Percentiles rank a stretch among this genome's conserved stretches.
phyloP scores from a whole-genome alignment of 148 eudicot species.

The Rhododendron ferrugineum region DNA sequence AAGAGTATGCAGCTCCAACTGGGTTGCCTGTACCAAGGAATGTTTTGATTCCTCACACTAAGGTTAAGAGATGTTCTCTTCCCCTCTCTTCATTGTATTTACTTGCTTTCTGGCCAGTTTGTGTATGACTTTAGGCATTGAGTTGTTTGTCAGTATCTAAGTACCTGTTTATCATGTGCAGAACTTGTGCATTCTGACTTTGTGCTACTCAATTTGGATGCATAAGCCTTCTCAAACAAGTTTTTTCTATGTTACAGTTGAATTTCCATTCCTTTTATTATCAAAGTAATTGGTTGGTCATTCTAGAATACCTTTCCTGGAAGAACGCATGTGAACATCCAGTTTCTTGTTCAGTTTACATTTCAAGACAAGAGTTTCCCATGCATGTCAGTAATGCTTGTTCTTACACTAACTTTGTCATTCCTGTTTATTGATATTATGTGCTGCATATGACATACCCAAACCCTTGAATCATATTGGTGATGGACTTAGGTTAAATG shows the following conservation, averaged over 20 bases:
- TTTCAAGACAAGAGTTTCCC: no score
- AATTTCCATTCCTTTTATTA: neutral
- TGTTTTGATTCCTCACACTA: slow-evolving; percentile 88
- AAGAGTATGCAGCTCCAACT: slow-evolving; percentile 77
- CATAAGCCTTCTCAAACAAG: neutral
- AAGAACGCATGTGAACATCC: neutral
- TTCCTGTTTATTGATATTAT: no score
- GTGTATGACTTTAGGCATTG: neutral
- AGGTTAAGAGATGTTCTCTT: slow-evolving; percentile 37
- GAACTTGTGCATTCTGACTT: neutral
- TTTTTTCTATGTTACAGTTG: neutral
- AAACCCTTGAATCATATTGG: no score
- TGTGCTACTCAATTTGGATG: neutral
- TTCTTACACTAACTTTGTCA: no score
- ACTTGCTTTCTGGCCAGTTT: neutral
- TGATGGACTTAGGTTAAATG: no score
- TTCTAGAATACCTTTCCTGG: neutral
- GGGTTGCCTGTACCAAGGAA: slow-evolving; percentile 86
- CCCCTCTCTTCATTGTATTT: neutral
- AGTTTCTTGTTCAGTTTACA: no score
- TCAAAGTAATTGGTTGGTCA: neutral
- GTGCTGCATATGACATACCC: no score
- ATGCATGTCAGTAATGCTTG: no score
- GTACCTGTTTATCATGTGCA: neutral
- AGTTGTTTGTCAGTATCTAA: neutral